Evolutionary conservation across 1,139 yeast genomes (phyloP).

Genomic region (Protomyces lactucae-debilis): DNA sequence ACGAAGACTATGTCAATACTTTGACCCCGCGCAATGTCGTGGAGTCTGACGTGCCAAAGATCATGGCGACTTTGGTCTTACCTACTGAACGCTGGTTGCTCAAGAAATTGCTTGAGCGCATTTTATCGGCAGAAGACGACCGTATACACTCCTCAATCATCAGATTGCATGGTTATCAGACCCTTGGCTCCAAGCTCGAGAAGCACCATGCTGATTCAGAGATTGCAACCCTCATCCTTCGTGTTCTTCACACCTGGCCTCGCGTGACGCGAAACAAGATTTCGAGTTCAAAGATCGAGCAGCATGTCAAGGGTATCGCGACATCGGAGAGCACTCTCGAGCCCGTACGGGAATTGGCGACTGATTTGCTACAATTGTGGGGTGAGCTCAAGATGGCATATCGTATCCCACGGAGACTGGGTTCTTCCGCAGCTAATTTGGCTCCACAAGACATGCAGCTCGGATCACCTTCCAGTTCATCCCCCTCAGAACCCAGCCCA

Average conservation of each 20-base stretch:
- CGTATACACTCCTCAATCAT: slow-evolving; percentile 58
- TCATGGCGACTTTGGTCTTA: slow-evolving; percentile 78
- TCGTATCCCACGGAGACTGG: slow-evolving; percentile 53
- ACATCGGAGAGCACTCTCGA: slow-evolving; percentile 34
- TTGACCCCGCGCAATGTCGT: slow-evolving; percentile 53
- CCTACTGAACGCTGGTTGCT: slow-evolving; percentile 66
- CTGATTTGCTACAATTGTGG: slow-evolving; percentile 62
- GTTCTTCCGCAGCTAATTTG: neutral
- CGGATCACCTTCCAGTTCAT: neutral
- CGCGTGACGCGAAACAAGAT: slow-evolving; percentile 75
- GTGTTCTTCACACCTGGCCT: slow-evolving; percentile 70
- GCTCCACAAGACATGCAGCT: neutral
- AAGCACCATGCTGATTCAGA: slow-evolving; percentile 42
- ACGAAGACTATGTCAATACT: slow-evolving; percentile 57
- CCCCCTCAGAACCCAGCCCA: neutral
- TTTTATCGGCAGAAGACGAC: slow-evolving; percentile 53
- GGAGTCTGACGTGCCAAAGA: slow-evolving; percentile 57
- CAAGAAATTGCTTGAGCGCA: slow-evolving; percentile 61
- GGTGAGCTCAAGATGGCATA: slow-evolving; percentile 70
- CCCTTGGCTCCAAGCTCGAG: slow-evolving; percentile 59
- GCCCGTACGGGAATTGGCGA: slow-evolving; percentile 35
- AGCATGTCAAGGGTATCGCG: slow-evolving; percentile 50
- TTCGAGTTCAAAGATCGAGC: slow-evolving; percentile 70
- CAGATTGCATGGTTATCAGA: slow-evolving; percentile 80
- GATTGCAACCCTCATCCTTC: slow-evolving; percentile 45